Evolutionary conservation across 768 basidiomycete genomes (phyloP).

Genomic region (Paxillus involutus): DNA sequence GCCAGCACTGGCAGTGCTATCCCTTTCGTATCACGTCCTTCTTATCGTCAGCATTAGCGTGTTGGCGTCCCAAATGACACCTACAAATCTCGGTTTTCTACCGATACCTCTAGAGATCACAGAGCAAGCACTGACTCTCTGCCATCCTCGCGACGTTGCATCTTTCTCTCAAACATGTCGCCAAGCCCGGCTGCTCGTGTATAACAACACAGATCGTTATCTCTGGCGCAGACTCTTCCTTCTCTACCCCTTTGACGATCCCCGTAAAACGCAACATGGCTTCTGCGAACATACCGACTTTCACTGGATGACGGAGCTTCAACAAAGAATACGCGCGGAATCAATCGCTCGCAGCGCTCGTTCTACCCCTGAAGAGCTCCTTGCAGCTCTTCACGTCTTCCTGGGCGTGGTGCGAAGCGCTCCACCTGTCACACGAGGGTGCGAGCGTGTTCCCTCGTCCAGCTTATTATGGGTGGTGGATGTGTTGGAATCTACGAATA

Average conservation of each 20-base stretch:
- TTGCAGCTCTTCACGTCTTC: conserved; percentile 39
- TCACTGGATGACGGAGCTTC: conserved; percentile 40
- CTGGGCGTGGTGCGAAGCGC: conserved; percentile 40
- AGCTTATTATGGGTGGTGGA: conserved; percentile 48
- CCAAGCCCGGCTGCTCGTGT: conserved; percentile 47
- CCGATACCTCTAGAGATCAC: conserved; percentile 57
- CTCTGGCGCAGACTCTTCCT: conserved; percentile 73
- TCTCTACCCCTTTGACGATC: conserved; percentile 60
- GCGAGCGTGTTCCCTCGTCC: conserved; percentile 31
- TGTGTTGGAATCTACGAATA: conserved; percentile 38
- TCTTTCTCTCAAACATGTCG: conserved; percentile 57
- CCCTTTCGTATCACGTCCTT: not conserved
- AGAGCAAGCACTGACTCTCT: conserved; percentile 56
- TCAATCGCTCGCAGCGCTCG: conserved; percentile 19
- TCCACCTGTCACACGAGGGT: conserved; percentile 25
- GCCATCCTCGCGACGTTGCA: conserved; percentile 58
- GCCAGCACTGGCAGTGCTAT: not conserved
- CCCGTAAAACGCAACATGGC: conserved; percentile 35
- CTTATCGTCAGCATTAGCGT: not conserved
- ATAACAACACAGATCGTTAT: conserved; percentile 50
- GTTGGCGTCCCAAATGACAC: conserved; percentile 1
- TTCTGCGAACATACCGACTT: conserved; percentile 12
- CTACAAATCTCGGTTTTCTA: conserved; percentile 20
- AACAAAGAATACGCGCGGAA: conserved; percentile 43
- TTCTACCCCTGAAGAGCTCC: conserved; percentile 27